Base-by-base conservation (phyloP, 106 monocot species). In the Vanilla planifolia region DNA sequence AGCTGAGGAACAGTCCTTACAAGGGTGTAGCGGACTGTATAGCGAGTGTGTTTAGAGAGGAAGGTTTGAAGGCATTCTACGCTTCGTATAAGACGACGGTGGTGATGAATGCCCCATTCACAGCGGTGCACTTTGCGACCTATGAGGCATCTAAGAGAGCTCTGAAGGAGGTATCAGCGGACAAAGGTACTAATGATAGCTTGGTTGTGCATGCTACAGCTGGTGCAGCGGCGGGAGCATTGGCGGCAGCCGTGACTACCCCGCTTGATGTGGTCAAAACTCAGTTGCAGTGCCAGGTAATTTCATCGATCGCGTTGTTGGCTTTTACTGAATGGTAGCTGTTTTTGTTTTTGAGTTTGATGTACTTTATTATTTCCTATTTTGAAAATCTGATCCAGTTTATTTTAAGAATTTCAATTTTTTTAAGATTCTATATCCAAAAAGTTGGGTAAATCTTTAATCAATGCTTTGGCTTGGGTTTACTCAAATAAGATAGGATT, bases 201-300 rank as follows among this genome's bases (percentile, higher is more conserved):
- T 30, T 90, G 19, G 66, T 77, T 21, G 86, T 86, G 53, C 95
- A 95, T 27, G 95, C 90, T 15, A 90, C 95, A 0, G 95, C 95
- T 1, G 95, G 95, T 0, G 89, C 89, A 1, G 89, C 61, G 1
- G 95, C 95, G 0, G 95, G 95, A 6, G 89, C 89, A 2, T 51
- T 95, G 56, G 95, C 95, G 3, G 89, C 86, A 6, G 71, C 60
- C 0, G 71, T 95, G 1, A 95, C 95, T 10, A 90, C 95, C 0
- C 95, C 95, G 8, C 61, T 95, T 41, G 95, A 95, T 64, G 95
- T 95, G n/a, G 83, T 75, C 42, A 95, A 95, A 78, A 95, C 95
- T 16, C 89, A 84, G 69, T 43, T 95, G 60, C 95, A 95, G 76
- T 95, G 95, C 43, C 95, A 95, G 83, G 95, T 92, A 46, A 34